Evolutionary conservation across 192 early-diverging fungal genomes (phyloP).

Genomic region (Coemansia sp.): DNA sequence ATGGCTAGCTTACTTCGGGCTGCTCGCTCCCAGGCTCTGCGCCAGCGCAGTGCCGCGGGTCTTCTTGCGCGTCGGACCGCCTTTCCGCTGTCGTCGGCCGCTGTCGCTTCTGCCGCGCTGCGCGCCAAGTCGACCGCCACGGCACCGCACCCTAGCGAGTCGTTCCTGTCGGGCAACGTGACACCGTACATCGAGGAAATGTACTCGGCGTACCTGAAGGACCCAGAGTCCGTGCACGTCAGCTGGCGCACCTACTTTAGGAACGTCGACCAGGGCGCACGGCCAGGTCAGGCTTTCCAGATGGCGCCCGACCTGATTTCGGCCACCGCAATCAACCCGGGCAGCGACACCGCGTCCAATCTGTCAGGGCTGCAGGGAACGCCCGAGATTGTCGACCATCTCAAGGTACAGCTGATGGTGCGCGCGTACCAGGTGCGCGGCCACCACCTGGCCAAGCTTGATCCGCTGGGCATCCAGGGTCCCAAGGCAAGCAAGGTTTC

Average conservation of each 20-base stretch:
- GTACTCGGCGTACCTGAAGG: constrained; percentile 89
- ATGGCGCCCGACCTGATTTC: constrained; percentile 79
- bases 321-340: constrained; percentile 61
- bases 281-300: constrained; percentile 71
- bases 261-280: constrained; percentile 67
- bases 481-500: constrained; percentile 55
- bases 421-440: constrained; percentile 96
- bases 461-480: constrained; percentile 85
- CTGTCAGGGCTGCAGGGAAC: constrained; percentile 55
- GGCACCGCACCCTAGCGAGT: constrained; percentile 65
- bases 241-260: constrained; percentile 98
- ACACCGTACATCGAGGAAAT: constrained; percentile 92
- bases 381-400: constrained; percentile 89
- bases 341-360: constrained; percentile 56
- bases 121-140: constrained; percentile 44
- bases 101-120: constrained; percentile 3
- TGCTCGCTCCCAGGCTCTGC: constrained; percentile 49
- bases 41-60: constrained; percentile 34
- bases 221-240: constrained; percentile 88
- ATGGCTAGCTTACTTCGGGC: constrained; percentile 54
- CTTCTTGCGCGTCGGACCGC: constrained; percentile 20
- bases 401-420: constrained; percentile 96
- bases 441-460: constrained; percentile 92
- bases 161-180: constrained; percentile 84
- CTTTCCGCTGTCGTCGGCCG: constrained; percentile 12